These are phyloP conservation scores for Cercophora newfieldiana DNA, from an alignment of 495 filamentous ascomycete genomes.

Conservation along the genomic window DNA sequence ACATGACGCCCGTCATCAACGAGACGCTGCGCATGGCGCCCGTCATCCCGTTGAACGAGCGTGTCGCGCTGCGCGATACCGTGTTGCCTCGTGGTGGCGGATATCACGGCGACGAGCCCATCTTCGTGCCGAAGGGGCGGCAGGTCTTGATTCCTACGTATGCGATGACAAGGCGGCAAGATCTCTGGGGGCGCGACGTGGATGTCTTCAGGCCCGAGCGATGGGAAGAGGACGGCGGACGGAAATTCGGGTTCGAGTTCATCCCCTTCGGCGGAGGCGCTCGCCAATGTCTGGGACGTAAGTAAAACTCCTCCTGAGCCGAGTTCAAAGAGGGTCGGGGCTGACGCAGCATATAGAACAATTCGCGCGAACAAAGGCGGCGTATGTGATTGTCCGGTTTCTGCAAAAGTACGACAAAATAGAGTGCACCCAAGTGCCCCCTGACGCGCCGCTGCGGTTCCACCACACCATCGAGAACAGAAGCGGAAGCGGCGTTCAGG, in stretches of 20 bases:
- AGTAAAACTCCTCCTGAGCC: conserved; percentile 16
- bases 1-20: conserved; percentile 51
- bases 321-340: not conserved
- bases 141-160: conserved; percentile 40
- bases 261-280: conserved; percentile 30
- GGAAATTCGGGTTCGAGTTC: conserved; percentile 40
- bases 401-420: conserved; percentile 47
- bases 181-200: conserved; percentile 40
- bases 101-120: not conserved
- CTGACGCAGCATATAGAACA: conserved; percentile 34
- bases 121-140: conserved; percentile 34
- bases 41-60: conserved; percentile 44
- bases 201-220: conserved; percentile 33
- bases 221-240: conserved; percentile 33
- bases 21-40: conserved; percentile 44
- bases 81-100: conserved; percentile 51
- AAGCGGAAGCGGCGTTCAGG: conserved; percentile 47
- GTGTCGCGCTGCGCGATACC: conserved; percentile 47
- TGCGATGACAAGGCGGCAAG: conserved; percentile 37
- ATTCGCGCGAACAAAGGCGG: conserved; percentile 45
- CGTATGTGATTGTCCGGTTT: conserved; percentile 45
- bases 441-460: conserved; percentile 35
- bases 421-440: conserved; percentile 36
- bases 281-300: conserved; percentile 32
- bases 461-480: conserved; percentile 51